Evolutionary conservation across 148 eudicot species (phyloP).

Genomic region (Polygonum aviculare): DNA sequence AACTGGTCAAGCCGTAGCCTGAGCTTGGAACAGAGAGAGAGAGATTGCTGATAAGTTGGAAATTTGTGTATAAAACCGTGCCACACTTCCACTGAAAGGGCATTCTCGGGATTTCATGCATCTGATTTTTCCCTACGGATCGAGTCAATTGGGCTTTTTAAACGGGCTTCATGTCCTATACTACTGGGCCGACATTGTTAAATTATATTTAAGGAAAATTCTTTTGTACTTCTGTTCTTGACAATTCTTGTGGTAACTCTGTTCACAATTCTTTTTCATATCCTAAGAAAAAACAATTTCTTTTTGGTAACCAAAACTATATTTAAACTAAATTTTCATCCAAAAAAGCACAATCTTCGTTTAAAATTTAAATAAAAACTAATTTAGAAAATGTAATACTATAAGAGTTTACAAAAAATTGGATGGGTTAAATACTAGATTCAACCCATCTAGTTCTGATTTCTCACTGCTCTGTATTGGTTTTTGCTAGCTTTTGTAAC

Average conservation of each 20-base stretch:
- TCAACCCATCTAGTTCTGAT: neutral
- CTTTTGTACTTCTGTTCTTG: too few relatives aligned
- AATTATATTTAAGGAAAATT: too few relatives aligned
- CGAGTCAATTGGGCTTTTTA: neutral
- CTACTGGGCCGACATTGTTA: neutral
- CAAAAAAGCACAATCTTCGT: too few relatives aligned
- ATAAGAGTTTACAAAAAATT: too few relatives aligned
- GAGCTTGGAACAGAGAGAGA: neutral
- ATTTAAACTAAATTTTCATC: too few relatives aligned
- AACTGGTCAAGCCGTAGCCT: conserved; percentile 4
- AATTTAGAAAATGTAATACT: too few relatives aligned
- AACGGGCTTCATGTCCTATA: neutral
- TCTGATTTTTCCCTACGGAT: neutral
- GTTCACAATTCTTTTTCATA: too few relatives aligned
- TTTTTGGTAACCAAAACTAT: too few relatives aligned
- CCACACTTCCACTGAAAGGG: conserved; percentile 1
- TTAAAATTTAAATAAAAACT: too few relatives aligned
- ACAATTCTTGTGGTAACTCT: too few relatives aligned
- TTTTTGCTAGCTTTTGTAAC: neutral
- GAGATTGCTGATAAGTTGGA: neutral
- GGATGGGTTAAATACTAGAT: too few relatives aligned
- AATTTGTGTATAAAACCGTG: neutral
- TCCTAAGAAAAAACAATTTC: too few relatives aligned
- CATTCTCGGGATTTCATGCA: neutral
- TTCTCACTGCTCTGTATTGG: neutral